Base-by-base conservation (phyloP, 208 protist genomes). In the Leishmania turanica region DNA sequence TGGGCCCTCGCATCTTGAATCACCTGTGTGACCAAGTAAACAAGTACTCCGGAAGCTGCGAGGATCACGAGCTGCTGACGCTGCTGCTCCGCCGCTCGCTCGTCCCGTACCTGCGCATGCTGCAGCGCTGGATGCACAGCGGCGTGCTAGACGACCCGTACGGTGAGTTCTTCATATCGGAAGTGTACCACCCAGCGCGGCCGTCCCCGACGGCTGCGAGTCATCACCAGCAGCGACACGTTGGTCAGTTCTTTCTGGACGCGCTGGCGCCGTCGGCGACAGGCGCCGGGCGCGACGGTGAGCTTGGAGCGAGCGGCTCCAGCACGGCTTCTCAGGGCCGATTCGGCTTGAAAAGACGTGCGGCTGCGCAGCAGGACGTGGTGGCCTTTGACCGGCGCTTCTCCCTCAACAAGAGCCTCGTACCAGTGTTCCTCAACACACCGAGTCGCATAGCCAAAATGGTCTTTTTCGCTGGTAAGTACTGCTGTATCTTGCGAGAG, bases 401-500 rank as follows among this genome's bases (percentile, higher is more conserved):
- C 83, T 92, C 90, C 1, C 90, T 97, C 66, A 95, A 97, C 89
- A 93, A 91, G 82, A 85, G 88, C 49, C 90, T 95, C 88, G 88
- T 97, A 24, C 94, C 94, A 7, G 84, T 82, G 34, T 96, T 97
- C 79, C 76, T 97, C 42, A 86, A 80, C 70, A 83, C 79, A 54
- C 90, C 88, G 13, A 84, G 83, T n/a, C 86, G 89, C 34, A 86
- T 95, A 17, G 90, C 91, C 3, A 96, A 96, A 79, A 96, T 95
- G 90, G 83, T 96, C 11, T 97, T 94, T 79, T 96, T 93, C 62
- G 84, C 94, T 13, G 94, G 94, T 21, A 94, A 93, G 84, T 97
- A 97, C 83, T 96, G 94, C 84, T 96, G 92, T 65, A 86, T 97
- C 13, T 79, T 97, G 77, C 90, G 94, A n/a, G 94, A 97, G 88